Conservation (phyloP, 2,329 filamentous ascomycete genomes). For the Diaporthe sp. region DNA sequence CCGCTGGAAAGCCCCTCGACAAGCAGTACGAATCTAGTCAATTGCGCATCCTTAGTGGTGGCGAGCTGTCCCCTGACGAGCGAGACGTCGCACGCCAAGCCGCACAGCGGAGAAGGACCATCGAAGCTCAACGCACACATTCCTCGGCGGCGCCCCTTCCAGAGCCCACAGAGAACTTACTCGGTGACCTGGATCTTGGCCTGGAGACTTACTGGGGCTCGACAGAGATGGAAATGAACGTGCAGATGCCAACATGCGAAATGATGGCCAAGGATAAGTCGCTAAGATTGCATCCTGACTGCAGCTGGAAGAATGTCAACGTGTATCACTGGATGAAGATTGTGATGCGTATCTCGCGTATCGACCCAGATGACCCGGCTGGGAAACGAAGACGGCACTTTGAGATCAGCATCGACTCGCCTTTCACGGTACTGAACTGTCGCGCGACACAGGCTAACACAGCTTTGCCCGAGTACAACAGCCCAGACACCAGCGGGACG, state of each 20-base stretch:
- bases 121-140: constrained; percentile 62
- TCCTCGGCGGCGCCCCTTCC: constrained; percentile 60
- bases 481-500: constrained; percentile 66
- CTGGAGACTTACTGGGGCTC: constrained; percentile 83
- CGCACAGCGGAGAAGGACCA: constrained; percentile 66
- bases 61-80: constrained; percentile 74
- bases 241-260: constrained; percentile 90
- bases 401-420: constrained; percentile 96
- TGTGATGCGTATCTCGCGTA: constrained; percentile 90
- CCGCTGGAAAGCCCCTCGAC: constrained; percentile 82
- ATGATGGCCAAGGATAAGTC: constrained; percentile 82
- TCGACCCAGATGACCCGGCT: constrained; percentile 81
- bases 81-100: constrained; percentile 63
- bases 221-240: constrained; percentile 94
- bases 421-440: constrained; percentile 93
- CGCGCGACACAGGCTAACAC: constrained; percentile 94
- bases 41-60: constrained; percentile 82
- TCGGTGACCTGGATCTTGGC: constrained; percentile 82
- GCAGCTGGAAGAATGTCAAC: constrained; percentile 93
- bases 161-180: constrained; percentile 75
- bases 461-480: constrained; percentile 82
- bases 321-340: constrained; percentile 99
- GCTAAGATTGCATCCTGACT: constrained; percentile 84
- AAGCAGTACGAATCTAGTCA: constrained; percentile 82
- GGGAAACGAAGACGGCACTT: constrained; percentile 86